phyloP scores from a whole-genome alignment of 352 stramenopile genomes.

The Pythium vanterpoolii region DNA sequence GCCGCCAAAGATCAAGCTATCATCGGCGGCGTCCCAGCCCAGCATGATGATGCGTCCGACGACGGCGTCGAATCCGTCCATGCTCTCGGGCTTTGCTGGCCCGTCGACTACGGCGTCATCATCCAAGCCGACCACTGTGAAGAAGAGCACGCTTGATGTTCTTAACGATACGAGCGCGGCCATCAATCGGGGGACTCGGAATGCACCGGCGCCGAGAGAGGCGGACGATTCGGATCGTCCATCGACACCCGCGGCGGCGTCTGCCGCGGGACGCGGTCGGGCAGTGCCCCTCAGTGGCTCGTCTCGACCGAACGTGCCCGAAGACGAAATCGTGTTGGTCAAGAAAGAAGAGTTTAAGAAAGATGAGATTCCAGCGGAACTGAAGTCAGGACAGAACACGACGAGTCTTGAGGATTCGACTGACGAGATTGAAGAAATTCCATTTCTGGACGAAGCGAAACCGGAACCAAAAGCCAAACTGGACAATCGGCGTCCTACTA shows the following conservation, averaged over 20 bases:
- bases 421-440: constrained; percentile 81
- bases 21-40: background rate
- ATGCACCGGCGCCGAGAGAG: background rate
- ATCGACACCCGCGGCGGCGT: constrained; percentile 16
- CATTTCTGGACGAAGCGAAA: constrained; percentile 62
- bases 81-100: constrained; percentile 1
- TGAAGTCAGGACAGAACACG: constrained; percentile 25
- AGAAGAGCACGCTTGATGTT: constrained; percentile 73
- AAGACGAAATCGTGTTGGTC: constrained; percentile 69
- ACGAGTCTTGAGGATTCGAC: constrained; percentile 50
- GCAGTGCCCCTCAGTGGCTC: constrained; percentile 57
- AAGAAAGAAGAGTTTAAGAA: constrained; percentile 55
- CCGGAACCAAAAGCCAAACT: constrained; percentile 31
- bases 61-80: background rate
- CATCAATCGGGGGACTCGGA: constrained; percentile 25
- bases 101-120: background rate
- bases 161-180: constrained; percentile 54
- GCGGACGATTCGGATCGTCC: constrained; percentile 17
- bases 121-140: constrained; percentile 16
- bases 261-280: constrained; percentile 27
- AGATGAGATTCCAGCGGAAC: constrained; percentile 15
- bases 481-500: background rate
- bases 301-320: constrained; percentile 43
- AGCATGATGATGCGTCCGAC: constrained; percentile 13
- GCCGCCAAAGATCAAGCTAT: constrained; percentile 22